A percentile compares a stretch with the other conserved stretches of the same genome.
Conservation (phyloP, 352 stramenopile species). For the Pilasporangium apinafurcum region DNA sequence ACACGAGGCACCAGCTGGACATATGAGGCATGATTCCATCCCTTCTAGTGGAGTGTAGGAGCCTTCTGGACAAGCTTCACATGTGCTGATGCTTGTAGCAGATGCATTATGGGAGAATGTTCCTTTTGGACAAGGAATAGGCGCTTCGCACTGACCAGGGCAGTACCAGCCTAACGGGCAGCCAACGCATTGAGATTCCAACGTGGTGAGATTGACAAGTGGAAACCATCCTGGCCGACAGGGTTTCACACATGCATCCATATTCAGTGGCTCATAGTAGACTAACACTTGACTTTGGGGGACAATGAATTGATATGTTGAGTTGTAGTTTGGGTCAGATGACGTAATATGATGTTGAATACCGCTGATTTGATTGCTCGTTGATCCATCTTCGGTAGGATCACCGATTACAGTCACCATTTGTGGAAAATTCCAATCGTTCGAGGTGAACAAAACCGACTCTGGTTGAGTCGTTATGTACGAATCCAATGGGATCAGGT, state of each 20-base stretch:
- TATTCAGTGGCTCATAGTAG: conserved; percentile 44
- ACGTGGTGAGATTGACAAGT: conserved; percentile 23
- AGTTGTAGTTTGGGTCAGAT: conserved; percentile 31
- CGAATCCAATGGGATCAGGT: conserved; percentile 12
- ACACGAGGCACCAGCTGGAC: conserved; percentile 31
- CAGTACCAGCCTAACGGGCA: conserved; percentile 50
- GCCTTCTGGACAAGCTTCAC: conserved; percentile 28
- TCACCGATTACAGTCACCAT: conserved; percentile 17
- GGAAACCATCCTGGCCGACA: conserved; percentile 53
- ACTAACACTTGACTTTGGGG: conserved; percentile 38
- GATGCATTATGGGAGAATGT: conserved; percentile 28
- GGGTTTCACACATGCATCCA: conserved; percentile 34
- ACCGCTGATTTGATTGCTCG: conserved; percentile 5
- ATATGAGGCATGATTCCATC: conserved; percentile 22
- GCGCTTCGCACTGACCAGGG: conserved; percentile 25
- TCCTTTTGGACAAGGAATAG: conserved; percentile 28
- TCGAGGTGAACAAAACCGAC: conserved; percentile 33
- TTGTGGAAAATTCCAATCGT: conserved; percentile 26
- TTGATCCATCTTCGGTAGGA: not conserved
- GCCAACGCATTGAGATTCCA: conserved; percentile 21
- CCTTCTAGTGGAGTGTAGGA: conserved; percentile 34
- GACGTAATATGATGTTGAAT: conserved; percentile 33
- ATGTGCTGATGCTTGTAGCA: conserved; percentile 15
- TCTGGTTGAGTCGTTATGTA: conserved; percentile 1
- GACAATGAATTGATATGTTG: conserved; percentile 14